Base-by-base conservation (phyloP, 345 rosid species). In the Trapa bicornis region DNA sequence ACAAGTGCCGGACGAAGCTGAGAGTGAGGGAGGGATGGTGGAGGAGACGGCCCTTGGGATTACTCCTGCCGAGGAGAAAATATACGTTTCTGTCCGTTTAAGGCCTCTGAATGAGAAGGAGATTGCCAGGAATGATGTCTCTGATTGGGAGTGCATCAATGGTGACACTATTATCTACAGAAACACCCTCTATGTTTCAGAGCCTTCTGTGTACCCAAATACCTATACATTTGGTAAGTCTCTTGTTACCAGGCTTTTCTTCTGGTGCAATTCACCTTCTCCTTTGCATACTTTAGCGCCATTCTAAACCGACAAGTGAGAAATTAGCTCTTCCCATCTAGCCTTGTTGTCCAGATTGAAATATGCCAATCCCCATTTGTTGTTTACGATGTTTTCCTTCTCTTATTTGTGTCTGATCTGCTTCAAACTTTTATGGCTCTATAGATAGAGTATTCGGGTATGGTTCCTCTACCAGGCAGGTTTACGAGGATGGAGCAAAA, bases 71-170 rank as follows among this genome's bases (percentile, higher is more conserved):
- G 80, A 67, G 45, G 99, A 94, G 81, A 94, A 80, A 70, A 82
- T 94, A 68, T 77, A 82, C 61, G 97, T 91, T 68, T 91, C 92
- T 35, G 92, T 94, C 72, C 89, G 97, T 64, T 62, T 94, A 73
- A 77, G 99, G 81, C 99, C 96, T 68, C 73, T 91, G 81, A 94
- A 73, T 80, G 86, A 77, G 74, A 94, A 83, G 82, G 99, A 94
- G 76, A 81, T 70, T 73, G 78, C 83, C 35, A 83, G 78, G 70
- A 71, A 85, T 68, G 99, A 91, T 47, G 83, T 81, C n/a, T 84
- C 83, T 1, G 97, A 94, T 76, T 91, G 99, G 97, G 97, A 91
- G 77, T 91, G 95, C 72, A 85, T 89, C 81, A 85, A 78, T 73
- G 86, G 86, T 8, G 76, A 72, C 72, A 89, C 93, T 14, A 69